Evolutionary conservation across 108 stramenopile species (phyloP).

Genomic region (Mayamaea pseudoterrestris): DNA sequence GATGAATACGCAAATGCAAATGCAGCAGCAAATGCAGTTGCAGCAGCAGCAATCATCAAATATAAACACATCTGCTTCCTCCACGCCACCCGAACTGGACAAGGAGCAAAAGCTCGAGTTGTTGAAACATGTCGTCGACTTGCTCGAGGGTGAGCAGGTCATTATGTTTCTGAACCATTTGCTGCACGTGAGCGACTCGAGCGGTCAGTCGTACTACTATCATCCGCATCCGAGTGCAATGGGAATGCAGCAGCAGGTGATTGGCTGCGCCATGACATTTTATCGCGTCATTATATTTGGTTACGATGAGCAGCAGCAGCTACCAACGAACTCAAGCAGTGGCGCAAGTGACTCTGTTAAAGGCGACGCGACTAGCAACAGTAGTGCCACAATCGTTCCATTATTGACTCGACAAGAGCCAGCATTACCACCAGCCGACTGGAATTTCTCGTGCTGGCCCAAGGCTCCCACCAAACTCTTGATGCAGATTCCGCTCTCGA

Average conservation of each 20-base stretch:
- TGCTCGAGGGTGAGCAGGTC: constrained; percentile 60
- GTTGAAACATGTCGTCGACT: constrained; percentile 25
- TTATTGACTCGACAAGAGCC: too few species aligned
- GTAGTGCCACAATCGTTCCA: too few species aligned
- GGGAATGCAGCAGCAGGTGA: too few species aligned
- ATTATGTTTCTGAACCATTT: constrained; percentile 72
- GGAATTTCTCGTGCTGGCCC: constrained; percentile 20
- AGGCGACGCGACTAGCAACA: too few species aligned
- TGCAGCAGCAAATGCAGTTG: constrained; percentile 4
- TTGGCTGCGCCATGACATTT: constrained; percentile 49
- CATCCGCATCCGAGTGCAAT: too few species aligned
- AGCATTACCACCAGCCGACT: constrained; percentile 22
- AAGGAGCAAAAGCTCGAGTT: constrained; percentile 33
- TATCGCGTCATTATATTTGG: constrained; percentile 69
- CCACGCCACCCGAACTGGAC: constrained; percentile 12
- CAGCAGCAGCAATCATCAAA: neutral
- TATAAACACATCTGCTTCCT: constrained; percentile 1
- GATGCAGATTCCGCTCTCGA: constrained; percentile 65
- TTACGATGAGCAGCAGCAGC: neutral
- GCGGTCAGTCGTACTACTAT: constrained; percentile 4
- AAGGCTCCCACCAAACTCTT: neutral
- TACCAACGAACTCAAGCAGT: neutral
- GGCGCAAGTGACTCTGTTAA: too few species aligned
- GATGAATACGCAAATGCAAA: neutral
- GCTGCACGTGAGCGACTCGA: constrained; percentile 49